Percentiles rank a stretch among this genome's conserved stretches.
Conservation (phyloP, 1,284 basidiomycete species). For the Calocybe gambosa region DNA sequence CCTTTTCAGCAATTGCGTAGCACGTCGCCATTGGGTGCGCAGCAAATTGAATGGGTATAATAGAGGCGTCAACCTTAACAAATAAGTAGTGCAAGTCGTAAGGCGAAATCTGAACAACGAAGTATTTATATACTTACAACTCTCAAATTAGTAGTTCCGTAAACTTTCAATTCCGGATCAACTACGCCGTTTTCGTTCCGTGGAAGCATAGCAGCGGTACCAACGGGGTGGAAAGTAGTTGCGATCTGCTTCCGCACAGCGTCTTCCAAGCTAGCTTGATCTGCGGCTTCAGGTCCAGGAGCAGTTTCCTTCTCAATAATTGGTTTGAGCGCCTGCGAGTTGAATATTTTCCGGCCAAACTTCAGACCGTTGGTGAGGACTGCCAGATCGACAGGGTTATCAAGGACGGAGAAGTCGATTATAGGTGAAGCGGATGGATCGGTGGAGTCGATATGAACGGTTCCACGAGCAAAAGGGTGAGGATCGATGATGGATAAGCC, state of each 20-base stretch:
- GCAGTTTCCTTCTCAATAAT: background rate
- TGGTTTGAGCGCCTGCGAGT: background rate
- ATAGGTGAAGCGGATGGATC: slow-evolving; percentile 4
- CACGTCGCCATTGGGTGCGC: slow-evolving; percentile 15
- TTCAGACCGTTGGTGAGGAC: slow-evolving; percentile 46
- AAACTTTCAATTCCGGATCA: slow-evolving; percentile 8
- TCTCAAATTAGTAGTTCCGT: slow-evolving; percentile 12
- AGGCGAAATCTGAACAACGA: no score
- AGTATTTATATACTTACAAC: slow-evolving; percentile 3
- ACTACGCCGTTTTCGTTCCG: slow-evolving; percentile 12
- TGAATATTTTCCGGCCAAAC: slow-evolving; percentile 31
- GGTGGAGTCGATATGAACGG: slow-evolving; percentile 6
- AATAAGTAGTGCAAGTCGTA: background rate
- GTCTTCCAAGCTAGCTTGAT: slow-evolving; percentile 6
- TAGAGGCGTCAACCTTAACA: slow-evolving; percentile 14
- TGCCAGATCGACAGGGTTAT: slow-evolving; percentile 30
- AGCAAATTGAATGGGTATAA: slow-evolving; percentile 15
- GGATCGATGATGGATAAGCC: background rate
- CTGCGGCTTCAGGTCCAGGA: background rate
- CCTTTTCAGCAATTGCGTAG: slow-evolving; percentile 20
- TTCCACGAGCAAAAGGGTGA: slow-evolving; percentile 7
- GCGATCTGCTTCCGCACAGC: slow-evolving; percentile 1
- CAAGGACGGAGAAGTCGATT: slow-evolving; percentile 2
- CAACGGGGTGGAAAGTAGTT: slow-evolving; percentile 14
- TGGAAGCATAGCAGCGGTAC: slow-evolving; percentile 13